phyloP scores from a whole-genome alignment of 306 rosid genomes.

The Corylus avellana region DNA sequence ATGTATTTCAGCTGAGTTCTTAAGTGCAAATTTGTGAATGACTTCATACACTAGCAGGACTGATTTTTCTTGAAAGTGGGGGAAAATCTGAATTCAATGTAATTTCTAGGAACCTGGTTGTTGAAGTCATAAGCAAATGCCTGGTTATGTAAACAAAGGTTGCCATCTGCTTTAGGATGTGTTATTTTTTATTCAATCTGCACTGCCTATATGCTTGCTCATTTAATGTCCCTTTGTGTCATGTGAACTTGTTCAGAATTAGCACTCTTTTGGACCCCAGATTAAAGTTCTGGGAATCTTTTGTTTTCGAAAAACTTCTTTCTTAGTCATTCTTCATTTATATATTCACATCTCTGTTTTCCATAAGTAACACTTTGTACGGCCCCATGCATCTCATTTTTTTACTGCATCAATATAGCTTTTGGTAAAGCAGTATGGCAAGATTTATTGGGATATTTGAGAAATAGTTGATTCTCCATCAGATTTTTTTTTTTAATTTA shows the following conservation, averaged over 20 bases:
- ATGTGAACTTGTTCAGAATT: background rate
- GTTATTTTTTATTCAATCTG: background rate
- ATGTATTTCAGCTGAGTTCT: background rate
- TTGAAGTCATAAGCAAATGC: background rate
- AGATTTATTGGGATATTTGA: background rate
- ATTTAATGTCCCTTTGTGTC: background rate
- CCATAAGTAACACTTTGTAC: too few relatives aligned
- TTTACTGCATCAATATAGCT: background rate
- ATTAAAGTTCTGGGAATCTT: background rate
- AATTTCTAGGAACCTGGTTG: background rate
- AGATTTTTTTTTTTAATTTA: background rate
- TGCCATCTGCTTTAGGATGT: background rate
- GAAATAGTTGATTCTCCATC: background rate
- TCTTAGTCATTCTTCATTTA: background rate
- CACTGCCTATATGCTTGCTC: background rate
- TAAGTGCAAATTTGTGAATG: background rate
- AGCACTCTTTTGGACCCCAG: background rate
- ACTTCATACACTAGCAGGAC: too few relatives aligned
- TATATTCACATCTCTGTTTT: background rate
- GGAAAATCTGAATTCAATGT: background rate
- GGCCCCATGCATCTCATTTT: background rate
- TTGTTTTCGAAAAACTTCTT: background rate
- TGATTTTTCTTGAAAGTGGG: background rate
- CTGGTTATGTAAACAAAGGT: background rate
- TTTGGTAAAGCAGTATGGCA: background rate